A percentile compares a stretch with the other conserved stretches of the same genome.
These are phyloP conservation scores for Collybia sordida DNA, from an alignment of 768 basidiomycete genomes.

Conservation along the genomic window DNA sequence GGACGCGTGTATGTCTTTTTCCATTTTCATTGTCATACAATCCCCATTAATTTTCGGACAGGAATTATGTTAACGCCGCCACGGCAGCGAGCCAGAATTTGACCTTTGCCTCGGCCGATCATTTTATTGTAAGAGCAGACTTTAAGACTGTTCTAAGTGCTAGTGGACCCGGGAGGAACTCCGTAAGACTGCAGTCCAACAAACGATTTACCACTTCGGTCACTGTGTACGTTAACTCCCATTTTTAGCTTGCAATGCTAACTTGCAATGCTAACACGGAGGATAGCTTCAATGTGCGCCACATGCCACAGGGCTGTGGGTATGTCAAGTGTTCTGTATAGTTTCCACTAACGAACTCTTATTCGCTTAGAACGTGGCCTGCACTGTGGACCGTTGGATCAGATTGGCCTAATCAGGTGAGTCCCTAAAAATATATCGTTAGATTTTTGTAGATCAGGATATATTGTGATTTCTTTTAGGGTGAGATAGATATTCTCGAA, in stretches of 20 bases:
- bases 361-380: constrained; percentile 43
- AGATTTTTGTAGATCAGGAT: background rate
- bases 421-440: background rate
- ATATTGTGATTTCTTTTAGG: constrained; percentile 23
- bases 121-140: constrained; percentile 59
- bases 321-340: constrained; percentile 21
- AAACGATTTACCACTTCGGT: constrained; percentile 53
- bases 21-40: background rate
- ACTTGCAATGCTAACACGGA: background rate
- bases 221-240: constrained; percentile 42
- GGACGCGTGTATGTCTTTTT: constrained; percentile 54
- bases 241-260: background rate
- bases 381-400: constrained; percentile 56
- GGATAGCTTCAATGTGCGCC: constrained; percentile 46
- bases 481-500: constrained; percentile 55
- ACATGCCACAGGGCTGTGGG: constrained; percentile 66
- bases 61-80: constrained; percentile 43
- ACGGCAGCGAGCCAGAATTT: constrained; percentile 56
- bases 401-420: constrained; percentile 46
- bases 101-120: constrained; percentile 51
- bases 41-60: constrained; percentile 10
- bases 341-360: background rate
- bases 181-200: constrained; percentile 54
- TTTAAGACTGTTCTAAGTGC: constrained; percentile 42
- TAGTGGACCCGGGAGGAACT: constrained; percentile 55